These are phyloP conservation scores for Nematodospora valgi DNA, from an alignment of 805 yeast species.

Conservation along the genomic window DNA sequence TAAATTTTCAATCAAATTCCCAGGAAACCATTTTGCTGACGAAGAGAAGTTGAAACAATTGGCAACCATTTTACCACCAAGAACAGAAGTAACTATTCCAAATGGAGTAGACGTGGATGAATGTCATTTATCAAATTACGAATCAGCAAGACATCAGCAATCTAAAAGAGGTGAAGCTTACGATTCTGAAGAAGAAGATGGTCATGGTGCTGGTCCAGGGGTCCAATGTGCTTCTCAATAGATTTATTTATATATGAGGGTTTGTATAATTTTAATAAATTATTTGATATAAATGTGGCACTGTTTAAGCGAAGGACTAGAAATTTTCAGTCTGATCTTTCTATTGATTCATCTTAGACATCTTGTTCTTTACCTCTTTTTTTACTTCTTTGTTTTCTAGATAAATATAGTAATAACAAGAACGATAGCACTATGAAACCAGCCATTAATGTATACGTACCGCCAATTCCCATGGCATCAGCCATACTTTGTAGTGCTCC, in stretches of 20 bases:
- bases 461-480: slow-evolving; percentile 56
- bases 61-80: slow-evolving; percentile 76
- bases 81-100: slow-evolving; percentile 62
- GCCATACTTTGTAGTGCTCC: slow-evolving; percentile 64
- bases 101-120: slow-evolving; percentile 77
- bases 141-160: slow-evolving; percentile 55
- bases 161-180: slow-evolving; percentile 43
- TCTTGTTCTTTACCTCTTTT: too few relatives aligned
- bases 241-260: slow-evolving; percentile 10
- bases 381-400: slow-evolving; percentile 1
- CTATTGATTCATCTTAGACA: neutral
- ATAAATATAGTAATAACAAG: slow-evolving; percentile 3
- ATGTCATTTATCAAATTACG: slow-evolving; percentile 65
- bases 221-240: slow-evolving; percentile 96
- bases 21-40: slow-evolving; percentile 63
- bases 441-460: slow-evolving; percentile 68
- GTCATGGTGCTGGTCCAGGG: slow-evolving; percentile 51
- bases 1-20: slow-evolving; percentile 88
- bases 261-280: neutral
- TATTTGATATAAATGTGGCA: neutral
- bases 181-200: slow-evolving; percentile 45
- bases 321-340: neutral
- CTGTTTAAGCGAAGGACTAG: neutral
- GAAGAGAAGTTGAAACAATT: slow-evolving; percentile 73
- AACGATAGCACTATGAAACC: slow-evolving; percentile 25